Evolutionary conservation across 2,329 filamentous ascomycete species (phyloP), one percentile per base, ranked within the genome.

Genomic region (Ophiostoma himal-ulmi): DNA sequence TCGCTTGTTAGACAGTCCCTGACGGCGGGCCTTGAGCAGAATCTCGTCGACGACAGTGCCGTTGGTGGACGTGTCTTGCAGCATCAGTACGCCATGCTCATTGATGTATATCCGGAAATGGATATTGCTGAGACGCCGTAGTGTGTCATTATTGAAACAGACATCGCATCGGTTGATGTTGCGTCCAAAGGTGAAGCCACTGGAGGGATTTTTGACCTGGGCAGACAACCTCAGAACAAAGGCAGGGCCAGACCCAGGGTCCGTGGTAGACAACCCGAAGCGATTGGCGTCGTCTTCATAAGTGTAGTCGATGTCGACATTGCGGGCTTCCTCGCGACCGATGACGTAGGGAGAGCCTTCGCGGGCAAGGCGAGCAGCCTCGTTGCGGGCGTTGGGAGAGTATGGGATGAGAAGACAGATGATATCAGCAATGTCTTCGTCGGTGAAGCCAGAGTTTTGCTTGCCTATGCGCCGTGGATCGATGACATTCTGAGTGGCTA

Each of bases 31-130:
- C 67, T 80, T 82, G 75, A 99, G 83, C 48, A 92, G 82, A 22
- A 83, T 82, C 34, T 87, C 84, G 79, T 98, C 94, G 70, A 98
- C 92, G 72, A 92, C 83, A 4, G 95, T 98, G 37, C 95, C 95
- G 76, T 98, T 99, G n/a, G 93, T 97, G 0, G 95, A 98, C 77
- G 89, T 86, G 77, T 99, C 95, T 78, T 97, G 90, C 14, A 98
- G 82, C 93, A 99, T 97, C 74, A 97, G 85, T 70, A 91, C 89
- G 37, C 91, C 92, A 73, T 92, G 88, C n/a, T 88, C 83, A 75
- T 96, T 99, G 75, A 97, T 84, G 77, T 91, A 97, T 73, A 99
- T 96, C 69, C 93, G 90, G 78, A 98, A 99, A 78, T 99, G 95
- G n/a, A 91, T 85, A 77, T 98, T 97, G 82, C 94, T 98, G 72